Base-by-base conservation (phyloP, 1,284 basidiomycete species). In the Boletellus dicymbophilus region DNA sequence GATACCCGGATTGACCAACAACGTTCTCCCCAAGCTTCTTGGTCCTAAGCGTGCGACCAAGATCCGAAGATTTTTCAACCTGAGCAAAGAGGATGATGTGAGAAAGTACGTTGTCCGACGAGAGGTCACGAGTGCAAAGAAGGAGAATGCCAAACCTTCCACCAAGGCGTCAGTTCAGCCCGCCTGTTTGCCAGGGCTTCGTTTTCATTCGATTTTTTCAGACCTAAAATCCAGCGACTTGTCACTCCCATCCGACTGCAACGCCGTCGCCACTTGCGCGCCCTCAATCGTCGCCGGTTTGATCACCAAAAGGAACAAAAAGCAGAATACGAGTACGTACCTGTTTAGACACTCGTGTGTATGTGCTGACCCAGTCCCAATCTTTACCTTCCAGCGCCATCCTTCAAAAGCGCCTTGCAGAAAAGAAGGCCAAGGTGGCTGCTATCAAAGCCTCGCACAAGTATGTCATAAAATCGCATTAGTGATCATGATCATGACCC, bases 31-130 rank as follows among this genome's bases (percentile, higher is more conserved):
- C 72, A 98, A 98, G 82, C 82, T 95, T 58, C 85, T 98, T 60
- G 95, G 95, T 60, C 93, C 93, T 66, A 96, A 96, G 88, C 78
- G 93, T 60, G 93, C 93, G 55, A 93, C 92, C 57, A 95, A 95
- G 83, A 98, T 98, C 77, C 84, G 95, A 72, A 85, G 79, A 71
- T 98, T 98, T 86, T 99, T 98, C 86, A 98, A 97, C 83, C 79
- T 98, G 71, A 81, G 83, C 77, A 98, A 98, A 85, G 91, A 96
- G 69, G 96, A 98, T 69, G 96, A 98, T 76, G 95, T 98, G 55
- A 87, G 93, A 76, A 94, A 97, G 78, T 98, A 97, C 72, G 93
- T 98, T 63, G 86, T 98, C 63, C 81, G 94, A 66, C 79, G 94
- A 63, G 94, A 97, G 78, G 93, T 98, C 49, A 86, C 77, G 76